phyloP scores from a whole-genome alignment of 192 early-diverging fungal genomes.

The Polychytrium aggregatum region DNA sequence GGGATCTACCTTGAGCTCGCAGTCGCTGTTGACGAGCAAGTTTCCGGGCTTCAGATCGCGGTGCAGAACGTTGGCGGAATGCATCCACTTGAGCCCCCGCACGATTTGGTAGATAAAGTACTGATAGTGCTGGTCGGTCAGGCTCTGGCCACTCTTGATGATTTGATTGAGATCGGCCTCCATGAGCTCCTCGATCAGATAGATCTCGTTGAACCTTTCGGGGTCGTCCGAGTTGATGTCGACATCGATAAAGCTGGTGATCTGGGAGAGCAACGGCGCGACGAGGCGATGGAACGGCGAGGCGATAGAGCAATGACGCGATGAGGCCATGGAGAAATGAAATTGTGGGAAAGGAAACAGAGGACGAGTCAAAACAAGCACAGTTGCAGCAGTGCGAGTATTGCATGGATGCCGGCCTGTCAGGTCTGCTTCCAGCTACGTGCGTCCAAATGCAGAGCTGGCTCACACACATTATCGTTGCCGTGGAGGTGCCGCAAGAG shows the following conservation, averaged over 20 bases:
- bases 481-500: slow-evolving; percentile 60
- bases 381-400: too few species aligned
- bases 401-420: too few species aligned
- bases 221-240: slow-evolving; percentile 68
- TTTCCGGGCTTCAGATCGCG: slow-evolving; percentile 91
- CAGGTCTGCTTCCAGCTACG: too few species aligned
- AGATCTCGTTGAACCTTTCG: slow-evolving; percentile 81
- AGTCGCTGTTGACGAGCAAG: slow-evolving; percentile 43
- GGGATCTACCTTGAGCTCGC: slow-evolving; percentile 28
- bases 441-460: too few species aligned
- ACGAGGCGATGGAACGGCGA: too few species aligned
- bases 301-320: too few species aligned
- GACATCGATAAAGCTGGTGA: slow-evolving; percentile 85
- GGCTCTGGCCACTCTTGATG: slow-evolving; percentile 81
- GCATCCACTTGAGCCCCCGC: slow-evolving; percentile 96
- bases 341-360: too few species aligned
- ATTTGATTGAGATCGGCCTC: slow-evolving; percentile 98
- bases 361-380: background rate
- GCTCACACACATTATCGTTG: slow-evolving; percentile 55
- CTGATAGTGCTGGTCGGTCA: slow-evolving; percentile 94
- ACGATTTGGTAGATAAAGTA: slow-evolving; percentile 98
- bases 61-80: slow-evolving; percentile 94
- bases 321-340: too few species aligned
- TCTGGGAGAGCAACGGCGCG: slow-evolving; percentile 38
- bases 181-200: slow-evolving; percentile 97